Percentiles rank a stretch among this genome's conserved stretches.
These are phyloP conservation scores for Mayamaea pseudoterrestris DNA, from an alignment of 108 stramenopile genomes.

Conservation along the genomic window DNA sequence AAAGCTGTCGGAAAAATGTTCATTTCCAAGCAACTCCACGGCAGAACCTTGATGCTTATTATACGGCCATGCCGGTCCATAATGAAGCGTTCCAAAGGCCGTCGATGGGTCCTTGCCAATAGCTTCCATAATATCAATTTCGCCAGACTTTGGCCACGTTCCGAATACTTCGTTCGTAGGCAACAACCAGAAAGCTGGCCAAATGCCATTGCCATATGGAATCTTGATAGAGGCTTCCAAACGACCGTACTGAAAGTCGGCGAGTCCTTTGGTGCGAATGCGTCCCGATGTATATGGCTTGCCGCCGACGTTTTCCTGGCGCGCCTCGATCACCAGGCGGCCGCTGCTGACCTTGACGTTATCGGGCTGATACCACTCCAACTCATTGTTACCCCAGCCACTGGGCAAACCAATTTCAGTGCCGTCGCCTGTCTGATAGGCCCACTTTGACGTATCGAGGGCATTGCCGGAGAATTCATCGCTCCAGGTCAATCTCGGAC, in stretches of 20 bases:
- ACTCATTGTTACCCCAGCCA: slow-evolving; percentile 24
- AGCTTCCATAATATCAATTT: slow-evolving; percentile 54
- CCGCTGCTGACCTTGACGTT: slow-evolving; percentile 14
- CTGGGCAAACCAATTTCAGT: not conserved
- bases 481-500: slow-evolving; percentile 5
- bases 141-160: slow-evolving; percentile 36
- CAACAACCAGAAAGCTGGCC: slow-evolving; percentile 48
- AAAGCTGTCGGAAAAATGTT: too few species aligned
- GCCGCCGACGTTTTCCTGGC: slow-evolving; percentile 1
- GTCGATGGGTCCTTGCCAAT: slow-evolving; percentile 7
- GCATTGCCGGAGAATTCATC: slow-evolving; percentile 6
- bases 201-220: slow-evolving; percentile 17
- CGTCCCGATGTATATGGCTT: slow-evolving; percentile 22
- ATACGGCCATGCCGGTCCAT: slow-evolving; percentile 9
- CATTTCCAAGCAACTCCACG: slow-evolving; percentile 7
- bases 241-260: slow-evolving; percentile 14
- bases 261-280: slow-evolving; percentile 9
- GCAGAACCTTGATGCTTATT: slow-evolving; percentile 13
- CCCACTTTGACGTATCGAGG: not conserved
- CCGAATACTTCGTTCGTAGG: slow-evolving; percentile 26
- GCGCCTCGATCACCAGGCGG: slow-evolving; percentile 6
- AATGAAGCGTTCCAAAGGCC: slow-evolving; percentile 7
- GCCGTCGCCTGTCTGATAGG: not conserved
- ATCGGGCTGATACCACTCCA: slow-evolving; percentile 18
- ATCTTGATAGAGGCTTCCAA: slow-evolving; percentile 19